Conservation (phyloP, 208 protist genomes). For the Blastocrithidia nonstop region DNA sequence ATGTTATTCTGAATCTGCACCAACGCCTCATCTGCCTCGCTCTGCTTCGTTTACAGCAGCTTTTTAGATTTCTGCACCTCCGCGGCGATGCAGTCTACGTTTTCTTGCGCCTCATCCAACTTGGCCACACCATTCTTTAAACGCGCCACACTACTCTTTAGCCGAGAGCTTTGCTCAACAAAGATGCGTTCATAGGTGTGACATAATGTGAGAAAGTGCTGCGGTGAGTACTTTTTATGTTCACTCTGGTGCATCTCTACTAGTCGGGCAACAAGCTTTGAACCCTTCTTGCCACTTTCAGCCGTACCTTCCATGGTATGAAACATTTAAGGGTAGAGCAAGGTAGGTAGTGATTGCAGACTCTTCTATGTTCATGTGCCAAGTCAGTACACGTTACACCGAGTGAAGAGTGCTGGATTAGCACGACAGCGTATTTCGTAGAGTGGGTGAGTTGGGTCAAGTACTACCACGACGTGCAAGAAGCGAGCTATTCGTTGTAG, state of each 20-base stretch:
- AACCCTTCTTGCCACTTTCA: conserved; percentile 54
- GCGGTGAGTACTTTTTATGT: conserved; percentile 66
- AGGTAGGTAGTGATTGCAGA: conserved; percentile 81
- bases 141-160: conserved; percentile 51
- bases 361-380: conserved; percentile 84
- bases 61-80: conserved; percentile 85
- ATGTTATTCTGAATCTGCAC: conserved; percentile 93
- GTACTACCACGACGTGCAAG: conserved; percentile 90
- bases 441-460: conserved; percentile 88
- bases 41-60: conserved; percentile 86
- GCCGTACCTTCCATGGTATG: conserved; percentile 46
- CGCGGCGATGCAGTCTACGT: conserved; percentile 86
- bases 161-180: conserved; percentile 54
- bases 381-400: conserved; percentile 94
- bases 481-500: conserved; percentile 80
- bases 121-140: conserved; percentile 88
- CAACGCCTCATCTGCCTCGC: conserved; percentile 90
- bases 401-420: conserved; percentile 94
- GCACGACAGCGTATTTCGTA: conserved; percentile 87
- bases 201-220: conserved; percentile 87
- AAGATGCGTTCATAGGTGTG: conserved; percentile 81
- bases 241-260: conserved; percentile 74
- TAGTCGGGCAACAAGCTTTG: conserved; percentile 77
- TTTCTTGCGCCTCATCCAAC: conserved; percentile 89
- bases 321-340: conserved; percentile 58